Base-by-base conservation (phyloP, 1,284 basidiomycete genomes). In the Cutaneotrichosporon sp. region DNA sequence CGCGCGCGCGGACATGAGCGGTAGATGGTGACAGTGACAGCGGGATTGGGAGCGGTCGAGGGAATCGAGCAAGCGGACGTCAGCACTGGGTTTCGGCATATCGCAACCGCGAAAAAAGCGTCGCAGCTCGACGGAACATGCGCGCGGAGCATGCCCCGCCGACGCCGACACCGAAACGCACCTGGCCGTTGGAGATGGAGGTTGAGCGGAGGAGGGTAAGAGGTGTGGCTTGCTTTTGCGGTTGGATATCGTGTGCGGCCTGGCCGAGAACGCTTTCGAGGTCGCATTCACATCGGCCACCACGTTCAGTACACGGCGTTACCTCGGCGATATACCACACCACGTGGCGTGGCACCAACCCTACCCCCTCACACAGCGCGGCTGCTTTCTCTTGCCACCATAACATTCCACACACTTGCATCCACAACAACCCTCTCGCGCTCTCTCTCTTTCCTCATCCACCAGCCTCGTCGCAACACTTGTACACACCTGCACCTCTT, bases 361-460 rank as follows among this genome's bases (percentile, higher is more conserved):
- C 12, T 13, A 5, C 15, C 2, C 43, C n/a, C n/a, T n/a, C n/a
- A n/a, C 26, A 5, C 8, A 17, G 46, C 56, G 56, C 56, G 56
- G 38, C 36, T 58, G 56, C 44, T 52, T 56, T 56, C 44, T 54
- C 26, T 13, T 46, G 8, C 23, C 37, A 34, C 20, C 39, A 17
- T 13, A 39, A 12, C 21, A 18, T n/a, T 5, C 40, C 39, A 9
- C 3, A 20, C 20, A 17, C 35, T 21, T 20, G 23, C 15, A 10
- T 33, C 42, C 35, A 40, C 46, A 48, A 43, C 41, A 40, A 48
- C 44, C 38, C 37, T 23, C 23, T 26, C 43, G 4, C 48, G 14
- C 15, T 14, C 26, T 15, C 13, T 37, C 23, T 38, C n/a, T 26
- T n/a, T 9, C n/a, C 10, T 10, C 26, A 30, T 30, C 26, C 26